phyloP scores from a whole-genome alignment of 2,329 filamentous ascomycete genomes.

The Exophiala oligosperma region DNA sequence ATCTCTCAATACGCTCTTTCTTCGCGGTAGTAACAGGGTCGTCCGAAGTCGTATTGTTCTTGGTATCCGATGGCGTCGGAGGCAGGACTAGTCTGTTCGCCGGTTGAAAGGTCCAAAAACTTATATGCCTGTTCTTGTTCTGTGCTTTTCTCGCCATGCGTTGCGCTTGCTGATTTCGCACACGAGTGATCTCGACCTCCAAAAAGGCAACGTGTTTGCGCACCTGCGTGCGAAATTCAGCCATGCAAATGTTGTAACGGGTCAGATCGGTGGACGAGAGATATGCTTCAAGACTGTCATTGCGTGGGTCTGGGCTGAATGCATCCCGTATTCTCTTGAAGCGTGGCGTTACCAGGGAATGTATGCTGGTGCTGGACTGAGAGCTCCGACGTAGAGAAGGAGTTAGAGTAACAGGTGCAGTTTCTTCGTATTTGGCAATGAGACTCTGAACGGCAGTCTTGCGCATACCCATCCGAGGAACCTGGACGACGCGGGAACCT shows the following conservation, averaged over 20 bases:
- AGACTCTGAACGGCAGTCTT: slow-evolving; percentile 27
- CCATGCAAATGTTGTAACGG: slow-evolving; percentile 15
- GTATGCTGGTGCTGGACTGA: neutral
- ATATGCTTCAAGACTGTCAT: slow-evolving; percentile 19
- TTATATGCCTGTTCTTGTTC: slow-evolving; percentile 17
- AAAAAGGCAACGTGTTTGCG: slow-evolving; percentile 13
- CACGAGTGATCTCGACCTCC: slow-evolving; percentile 5
- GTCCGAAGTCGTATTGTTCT: neutral
- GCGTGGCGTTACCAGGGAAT: slow-evolving; percentile 12
- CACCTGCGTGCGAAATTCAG: slow-evolving; percentile 15
- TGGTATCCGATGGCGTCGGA: neutral
- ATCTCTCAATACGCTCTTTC: slow-evolving; percentile 22
- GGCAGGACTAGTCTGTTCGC: too few species aligned
- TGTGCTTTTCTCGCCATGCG: slow-evolving; percentile 7
- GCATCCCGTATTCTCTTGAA: slow-evolving; percentile 22
- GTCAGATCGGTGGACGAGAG: slow-evolving; percentile 10
- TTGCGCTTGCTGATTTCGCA: slow-evolving; percentile 14
- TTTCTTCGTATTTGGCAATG: slow-evolving; percentile 25
- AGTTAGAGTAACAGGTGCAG: slow-evolving; percentile 12
- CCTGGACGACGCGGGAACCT: slow-evolving; percentile 21
- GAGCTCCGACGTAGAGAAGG: neutral
- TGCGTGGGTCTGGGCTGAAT: slow-evolving; percentile 20
- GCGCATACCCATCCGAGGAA: slow-evolving; percentile 10
- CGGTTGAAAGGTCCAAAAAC: slow-evolving; percentile 21
- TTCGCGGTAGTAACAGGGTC: neutral